Evolutionary conservation across 192 early-diverging fungal species (phyloP), one percentile per base, ranked within the genome.

Genomic region (Chytriomyces hyalinus): DNA sequence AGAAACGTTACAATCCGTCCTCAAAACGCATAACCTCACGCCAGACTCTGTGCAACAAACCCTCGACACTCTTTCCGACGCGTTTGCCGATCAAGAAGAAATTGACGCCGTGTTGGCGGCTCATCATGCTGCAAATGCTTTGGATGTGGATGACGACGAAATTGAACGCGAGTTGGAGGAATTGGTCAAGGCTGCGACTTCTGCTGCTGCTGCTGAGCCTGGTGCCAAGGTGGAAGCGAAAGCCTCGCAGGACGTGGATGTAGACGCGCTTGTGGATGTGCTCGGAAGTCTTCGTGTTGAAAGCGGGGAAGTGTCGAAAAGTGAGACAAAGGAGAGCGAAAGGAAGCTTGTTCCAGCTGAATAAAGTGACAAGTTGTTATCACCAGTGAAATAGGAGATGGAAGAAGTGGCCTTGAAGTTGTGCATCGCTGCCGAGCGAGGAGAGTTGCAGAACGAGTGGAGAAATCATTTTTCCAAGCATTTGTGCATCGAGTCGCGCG

Each of bases 51-150:
- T 93, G 6, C 87, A 90, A n/a, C 71, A 78, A 20, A 85, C 88
- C 20, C 90, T 92, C 87, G 89, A 90, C 60, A 85, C 78, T 17
- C 61, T 93, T 22, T 81, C 86, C 28, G 91, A 92, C 20, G 77
- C 81, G 0, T 81, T 92, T 49, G 87, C 87, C 20, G 90, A 90
- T 68, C 90, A 92, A 43, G 67, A 82, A 24, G 88, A 92, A 68
- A 86, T 91, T 24, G 91, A 93, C 13, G 72, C 86, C 28, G 89
- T 89, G 0, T 82, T 92, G 65, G 83, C 84, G 8, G 77, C 81
- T n/a, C 70, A 79, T 0, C 51, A 67, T 11, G 61, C 84, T 13
- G 24, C 78, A 5, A 78, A 73, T 44, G 59, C 44, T 22, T 67
- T 49, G 3, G 77, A 17, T 10, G 68, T 77, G 1, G 79, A 80